Percentiles rank a stretch among this genome's conserved stretches.
Conservation (phyloP, 192 early-diverging fungal genomes). For the Coemansia pectinata region DNA sequence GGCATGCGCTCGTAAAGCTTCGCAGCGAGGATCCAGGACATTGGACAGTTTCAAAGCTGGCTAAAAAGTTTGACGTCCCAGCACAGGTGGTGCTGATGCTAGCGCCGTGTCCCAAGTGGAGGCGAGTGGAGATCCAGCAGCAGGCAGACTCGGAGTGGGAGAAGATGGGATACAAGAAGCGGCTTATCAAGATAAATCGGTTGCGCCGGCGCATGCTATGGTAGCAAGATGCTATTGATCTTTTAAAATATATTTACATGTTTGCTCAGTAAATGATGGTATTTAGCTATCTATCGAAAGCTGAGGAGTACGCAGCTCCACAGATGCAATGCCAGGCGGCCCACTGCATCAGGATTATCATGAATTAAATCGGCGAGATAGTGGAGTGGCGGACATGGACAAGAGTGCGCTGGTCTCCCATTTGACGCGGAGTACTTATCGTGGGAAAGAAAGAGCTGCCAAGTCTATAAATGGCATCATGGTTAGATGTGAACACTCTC, state of each 20-base stretch:
- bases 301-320: not conserved
- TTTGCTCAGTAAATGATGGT: no score
- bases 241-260: not conserved
- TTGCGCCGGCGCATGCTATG: constrained; percentile 52
- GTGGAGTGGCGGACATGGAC: not conserved
- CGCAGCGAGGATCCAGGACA: constrained; percentile 53
- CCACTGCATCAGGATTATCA: not conserved
- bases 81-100: constrained; percentile 29
- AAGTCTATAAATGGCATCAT: not conserved
- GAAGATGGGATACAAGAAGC: constrained; percentile 50
- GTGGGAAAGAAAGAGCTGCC: not conserved
- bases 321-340: not conserved
- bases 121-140: constrained; percentile 41
- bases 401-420: no score
- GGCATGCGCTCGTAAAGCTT: constrained; percentile 32
- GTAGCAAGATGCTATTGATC: constrained; percentile 6
- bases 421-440: not conserved
- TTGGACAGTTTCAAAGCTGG: constrained; percentile 54
- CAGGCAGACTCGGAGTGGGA: constrained; percentile 49
- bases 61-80: constrained; percentile 50
- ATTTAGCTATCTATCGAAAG: no score
- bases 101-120: constrained; percentile 44
- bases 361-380: not conserved
- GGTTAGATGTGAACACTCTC: no score
- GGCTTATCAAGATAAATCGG: constrained; percentile 53